A percentile compares a stretch with the other conserved stretches of the same genome.
Evolutionary conservation across 2,329 filamentous ascomycete species (phyloP).

Genomic region (Thielaviopsis ethacetica): DNA sequence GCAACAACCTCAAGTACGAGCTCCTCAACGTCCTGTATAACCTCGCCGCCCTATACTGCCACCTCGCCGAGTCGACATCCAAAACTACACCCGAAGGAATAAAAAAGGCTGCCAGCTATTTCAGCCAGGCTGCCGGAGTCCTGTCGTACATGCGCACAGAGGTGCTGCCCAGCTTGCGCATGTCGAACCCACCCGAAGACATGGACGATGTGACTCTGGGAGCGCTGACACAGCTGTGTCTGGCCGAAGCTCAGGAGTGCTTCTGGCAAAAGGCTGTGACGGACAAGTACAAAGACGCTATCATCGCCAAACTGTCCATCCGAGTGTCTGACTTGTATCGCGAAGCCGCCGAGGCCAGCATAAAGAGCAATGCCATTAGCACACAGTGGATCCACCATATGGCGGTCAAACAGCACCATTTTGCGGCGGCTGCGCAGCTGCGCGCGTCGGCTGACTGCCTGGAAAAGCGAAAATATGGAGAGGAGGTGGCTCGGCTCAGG

Average conservation of each 20-base stretch:
- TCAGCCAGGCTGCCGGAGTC: constrained; percentile 74
- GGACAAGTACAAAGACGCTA: constrained; percentile 80
- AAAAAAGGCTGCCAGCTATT: constrained; percentile 78
- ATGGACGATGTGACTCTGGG: constrained; percentile 85
- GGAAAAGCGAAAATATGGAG: constrained; percentile 87
- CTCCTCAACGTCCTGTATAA: constrained; percentile 89
- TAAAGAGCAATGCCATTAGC: constrained; percentile 78
- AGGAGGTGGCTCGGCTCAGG: constrained; percentile 74
- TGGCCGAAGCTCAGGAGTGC: constrained; percentile 91
- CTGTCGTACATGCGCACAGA: constrained; percentile 60
- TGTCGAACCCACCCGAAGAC: constrained; percentile 73
- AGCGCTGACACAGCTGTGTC: constrained; percentile 63
- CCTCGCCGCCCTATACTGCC: constrained; percentile 81
- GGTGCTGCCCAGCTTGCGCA: constrained; percentile 67
- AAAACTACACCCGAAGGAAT: constrained; percentile 65
- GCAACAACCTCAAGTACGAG: constrained; percentile 61
- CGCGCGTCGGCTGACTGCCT: constrained; percentile 78
- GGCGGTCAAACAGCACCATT: constrained; percentile 93
- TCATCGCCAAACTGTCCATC: constrained; percentile 79
- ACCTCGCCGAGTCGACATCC: constrained; percentile 70
- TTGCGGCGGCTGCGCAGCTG: constrained; percentile 88
- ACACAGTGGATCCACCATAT: constrained; percentile 97
- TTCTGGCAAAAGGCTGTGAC: constrained; percentile 97
- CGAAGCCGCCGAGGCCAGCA: constrained; percentile 65
- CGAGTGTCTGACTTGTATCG: constrained; percentile 83